Evolutionary conservation across 2,329 filamentous ascomycete genomes (phyloP), one percentile per base, ranked within the genome.

Genomic region (Alternaria solani): DNA sequence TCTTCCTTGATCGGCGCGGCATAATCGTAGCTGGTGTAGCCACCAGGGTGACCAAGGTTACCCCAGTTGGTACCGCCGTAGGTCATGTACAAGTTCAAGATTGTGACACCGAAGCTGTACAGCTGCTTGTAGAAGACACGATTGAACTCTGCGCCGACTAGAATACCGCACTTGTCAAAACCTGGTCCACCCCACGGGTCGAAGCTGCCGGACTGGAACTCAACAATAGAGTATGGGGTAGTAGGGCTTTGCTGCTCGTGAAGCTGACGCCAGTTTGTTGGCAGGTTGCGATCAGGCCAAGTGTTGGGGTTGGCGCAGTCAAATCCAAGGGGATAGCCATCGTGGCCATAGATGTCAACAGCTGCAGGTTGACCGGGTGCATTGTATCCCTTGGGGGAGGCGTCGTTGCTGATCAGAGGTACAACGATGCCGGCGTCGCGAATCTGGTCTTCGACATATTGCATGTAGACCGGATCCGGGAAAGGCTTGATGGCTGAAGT

Each of bases 21-120:
- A 66, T 88, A 89, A 67, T 89, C 86, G 68, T 89, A 89, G 4
- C 82, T 85, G 0, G 82, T 83, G 66, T 84, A 83, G 7, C 73
- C 81, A 41, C 87, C 88, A 9, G 89, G 84, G 65, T 92, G 87
- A 0, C 91, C 73, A 0, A 77, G 62, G 23, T 78, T 94, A 0
- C 91, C 91, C 92, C 91, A 94, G 73, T 94, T 95, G 0, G 91
- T 94, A 6, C 91, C 92, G 14, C 92, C 92, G 65, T 85, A 91
- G 1, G 85, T 88, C 91, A 94, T 94, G 75, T 93, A 94, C 1
- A 92, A 71, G 66, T 89, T 93, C 58, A 93, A 81, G 7, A 94
- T 86, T 0, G 86, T 87, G 3, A 89, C 85, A 0, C 88, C 89
- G 16, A 89, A 86, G 38, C 87, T 87, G 53, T 89, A 86, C 52